Base-by-base conservation (phyloP, 768 basidiomycete genomes). In the Russula sp. region DNA sequence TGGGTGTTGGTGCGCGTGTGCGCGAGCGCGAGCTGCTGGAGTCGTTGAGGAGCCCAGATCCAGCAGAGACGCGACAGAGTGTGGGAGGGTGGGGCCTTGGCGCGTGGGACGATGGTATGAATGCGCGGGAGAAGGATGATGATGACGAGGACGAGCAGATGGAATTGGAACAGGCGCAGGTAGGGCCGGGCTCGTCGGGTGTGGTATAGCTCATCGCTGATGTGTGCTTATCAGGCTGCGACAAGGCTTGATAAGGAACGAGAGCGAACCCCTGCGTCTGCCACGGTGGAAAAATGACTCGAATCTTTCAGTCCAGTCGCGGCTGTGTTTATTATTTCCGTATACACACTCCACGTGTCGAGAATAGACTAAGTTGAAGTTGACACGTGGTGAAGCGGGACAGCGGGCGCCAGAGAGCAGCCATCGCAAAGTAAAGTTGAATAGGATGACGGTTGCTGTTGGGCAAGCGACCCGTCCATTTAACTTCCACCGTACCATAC, bases 51-150 rank as follows among this genome's bases (percentile, higher is more conserved):
- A 82, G 61, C 50, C 71, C 67, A 13, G 64, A 55, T 9, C 59
- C 29, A 13, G 14, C 58, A 9, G 59, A 50, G 36, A 32, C 36
- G 69, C 74, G 79, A 42, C 79, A 77, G 16, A 84, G 81, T 63
- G 76, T 80, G n/a, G 85, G 86, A 13, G 88, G 88, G 14, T 90
- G 88, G 88, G 88, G 87, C 3, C 74, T 89, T 2, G 88, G 86
- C 7, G 80, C 57, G 14, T 61, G 65, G 56, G 69, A 82, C 61
- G 81, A 82, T 57, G 83, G 82, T 53, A 70, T 67, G 22, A 72
- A 66, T 29, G 46, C 34, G 16, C 81, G 76, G 67, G 73, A 75
- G 22, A 74, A 73, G 22, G 82, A 81, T 20, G 84, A 81, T 3
- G 85, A 86, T 6, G 86, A 87, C 39, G 84, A 87, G 7, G 85